A percentile compares a stretch with the other conserved stretches of the same genome.
Evolutionary conservation across 108 stramenopile genomes (phyloP).

Genomic region (Cyclotella sp.): DNA sequence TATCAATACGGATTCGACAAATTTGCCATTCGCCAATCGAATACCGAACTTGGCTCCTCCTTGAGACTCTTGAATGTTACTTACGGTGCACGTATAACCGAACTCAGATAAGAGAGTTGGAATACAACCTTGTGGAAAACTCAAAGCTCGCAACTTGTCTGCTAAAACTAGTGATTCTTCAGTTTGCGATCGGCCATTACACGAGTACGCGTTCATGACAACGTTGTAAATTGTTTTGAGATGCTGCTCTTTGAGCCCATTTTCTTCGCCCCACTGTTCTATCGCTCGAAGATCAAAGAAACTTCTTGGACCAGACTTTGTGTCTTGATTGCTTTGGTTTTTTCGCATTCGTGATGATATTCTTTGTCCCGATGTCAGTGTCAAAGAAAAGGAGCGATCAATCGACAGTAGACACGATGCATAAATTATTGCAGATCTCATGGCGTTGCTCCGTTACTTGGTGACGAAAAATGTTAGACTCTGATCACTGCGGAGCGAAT

Average conservation of each 20-base stretch:
- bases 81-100: slow-evolving; percentile 16
- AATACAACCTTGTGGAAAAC: slow-evolving; percentile 24
- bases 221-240: slow-evolving; percentile 32
- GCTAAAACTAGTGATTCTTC: background rate
- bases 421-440: background rate
- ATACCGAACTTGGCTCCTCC: slow-evolving; percentile 29
- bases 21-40: slow-evolving; percentile 25
- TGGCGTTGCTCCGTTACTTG: background rate
- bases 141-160: slow-evolving; percentile 11
- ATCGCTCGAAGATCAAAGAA: slow-evolving; percentile 36
- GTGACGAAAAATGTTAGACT: no score
- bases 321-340: background rate
- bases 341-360: slow-evolving; percentile 11
- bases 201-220: slow-evolving; percentile 14
- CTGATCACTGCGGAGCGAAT: no score
- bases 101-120: slow-evolving; percentile 14
- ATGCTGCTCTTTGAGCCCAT: slow-evolving; percentile 35
- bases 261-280: slow-evolving; percentile 23
- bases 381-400: slow-evolving; percentile 4
- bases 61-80: slow-evolving; percentile 10
- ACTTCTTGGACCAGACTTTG: background rate
- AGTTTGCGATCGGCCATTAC: background rate
- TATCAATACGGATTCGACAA: slow-evolving; percentile 17
- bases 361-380: slow-evolving; percentile 25
- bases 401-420: background rate